Evolutionary conservation across 2,329 filamentous ascomycete genomes (phyloP), one percentile per base, ranked within the genome.

Genomic region (Epichloe scottii): DNA sequence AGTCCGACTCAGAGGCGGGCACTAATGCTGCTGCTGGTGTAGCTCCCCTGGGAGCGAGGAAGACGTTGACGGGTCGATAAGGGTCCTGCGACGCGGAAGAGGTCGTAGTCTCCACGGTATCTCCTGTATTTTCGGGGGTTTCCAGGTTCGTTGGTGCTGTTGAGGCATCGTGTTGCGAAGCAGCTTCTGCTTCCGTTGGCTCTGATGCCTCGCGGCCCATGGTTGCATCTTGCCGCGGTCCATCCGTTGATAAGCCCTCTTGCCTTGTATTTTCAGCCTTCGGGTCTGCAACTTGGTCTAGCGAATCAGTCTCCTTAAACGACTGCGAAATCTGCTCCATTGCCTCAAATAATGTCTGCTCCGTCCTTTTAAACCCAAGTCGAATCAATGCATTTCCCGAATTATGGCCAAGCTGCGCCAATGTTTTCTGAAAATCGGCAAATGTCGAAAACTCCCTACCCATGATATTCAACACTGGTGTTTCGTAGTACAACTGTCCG

Each of bases 401-500:
- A 63, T 90, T 94, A 60, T 94, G 84, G 0, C 93, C 93, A 17
- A 97, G 71, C 64, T 95, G 88, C 5, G 82, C 83, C 44, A 98
- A 68, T 1, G 88, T 90, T 73, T 95, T 95, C 65, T 96, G 89
- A 52, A 97, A 76, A 60, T 94, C 90, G 17, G 74, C 73, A 59
- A 97, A 87, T 0, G 79, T 82, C 3, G 83, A 77, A 15, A 95
- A 68, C 58, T 91, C 87, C 59, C 87, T 78, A 10, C 85, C 87
- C 77, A 95, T 84, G 55, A 95, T 79, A 56, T 90, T 85, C 50
- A 97, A 69, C 15, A 89, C 82, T 0, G 93, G 93, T 56, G 82
- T 85, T 68, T 97, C 88, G 62, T 96, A 96, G 66, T 85, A 87
- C 48, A 98, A 70, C 63, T 90, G 81, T 5, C 90, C 91, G 34